Evolutionary conservation across 495 filamentous ascomycete species (phyloP).

Genomic region (Penicillium nucicola): DNA sequence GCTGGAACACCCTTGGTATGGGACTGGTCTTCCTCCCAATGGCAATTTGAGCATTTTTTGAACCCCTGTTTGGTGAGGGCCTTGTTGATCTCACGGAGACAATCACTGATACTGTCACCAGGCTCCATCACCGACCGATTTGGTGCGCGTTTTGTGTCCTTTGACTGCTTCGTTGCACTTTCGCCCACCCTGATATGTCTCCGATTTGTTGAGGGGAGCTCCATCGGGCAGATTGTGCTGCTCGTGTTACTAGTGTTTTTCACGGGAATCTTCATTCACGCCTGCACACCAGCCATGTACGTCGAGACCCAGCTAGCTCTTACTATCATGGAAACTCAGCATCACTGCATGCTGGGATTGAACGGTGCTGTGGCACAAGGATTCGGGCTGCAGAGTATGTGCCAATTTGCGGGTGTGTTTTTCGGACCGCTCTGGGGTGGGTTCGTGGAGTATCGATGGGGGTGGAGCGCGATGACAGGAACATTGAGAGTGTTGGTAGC

Average conservation of each 20-base stretch:
- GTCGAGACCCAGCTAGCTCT: conserved; percentile 72
- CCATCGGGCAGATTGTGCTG: conserved; percentile 56
- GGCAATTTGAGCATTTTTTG: conserved; percentile 60
- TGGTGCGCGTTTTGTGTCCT: conserved; percentile 54
- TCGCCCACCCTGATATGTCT: conserved; percentile 60
- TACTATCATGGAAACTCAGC: conserved; percentile 47
- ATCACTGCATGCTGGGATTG: conserved; percentile 43
- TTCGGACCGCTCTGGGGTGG: conserved; percentile 64
- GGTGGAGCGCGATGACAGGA: conserved; percentile 54
- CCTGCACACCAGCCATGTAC: conserved; percentile 43
- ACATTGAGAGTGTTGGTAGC: conserved; percentile 29
- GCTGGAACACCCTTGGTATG: conserved; percentile 65
- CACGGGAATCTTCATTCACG: conserved; percentile 26
- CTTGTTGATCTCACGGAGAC: not conserved
- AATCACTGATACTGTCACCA: not conserved
- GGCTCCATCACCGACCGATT: conserved; percentile 61
- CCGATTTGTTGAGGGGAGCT: conserved; percentile 57
- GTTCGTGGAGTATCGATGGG: conserved; percentile 54
- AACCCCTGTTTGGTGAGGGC: conserved; percentile 50
- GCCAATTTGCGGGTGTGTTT: conserved; percentile 56
- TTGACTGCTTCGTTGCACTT: conserved; percentile 58
- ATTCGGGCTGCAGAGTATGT: conserved; percentile 56
- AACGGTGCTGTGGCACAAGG: conserved; percentile 57
- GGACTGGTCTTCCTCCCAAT: conserved; percentile 71
- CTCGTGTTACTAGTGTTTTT: conserved; percentile 35